A percentile compares a stretch with the other conserved stretches of the same genome.
phyloP scores from a whole-genome alignment of 768 basidiomycete species.

The Lentinus brumalis region DNA sequence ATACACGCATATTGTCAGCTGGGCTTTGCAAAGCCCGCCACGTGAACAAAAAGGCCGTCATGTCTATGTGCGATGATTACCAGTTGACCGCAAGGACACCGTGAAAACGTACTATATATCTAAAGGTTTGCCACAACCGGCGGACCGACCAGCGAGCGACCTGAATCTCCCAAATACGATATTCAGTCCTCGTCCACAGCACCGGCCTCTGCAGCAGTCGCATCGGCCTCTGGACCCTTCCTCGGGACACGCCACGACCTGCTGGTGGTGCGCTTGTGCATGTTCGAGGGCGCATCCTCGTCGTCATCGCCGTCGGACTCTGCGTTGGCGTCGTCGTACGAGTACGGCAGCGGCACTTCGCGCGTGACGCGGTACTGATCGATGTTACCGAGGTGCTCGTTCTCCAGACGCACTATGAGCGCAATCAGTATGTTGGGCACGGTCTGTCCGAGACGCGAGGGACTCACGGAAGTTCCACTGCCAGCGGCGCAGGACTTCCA shows the following conservation, averaged over 20 bases:
- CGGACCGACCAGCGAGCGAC: no score
- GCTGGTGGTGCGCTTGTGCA: conserved; percentile 18
- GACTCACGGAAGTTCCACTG: conserved; percentile 92
- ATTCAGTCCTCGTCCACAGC: neutral
- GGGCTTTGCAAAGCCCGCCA: no score
- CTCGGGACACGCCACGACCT: conserved; percentile 13
- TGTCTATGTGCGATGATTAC: no score
- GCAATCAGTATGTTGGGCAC: neutral
- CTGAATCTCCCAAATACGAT: no score
- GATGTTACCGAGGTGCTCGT: conserved; percentile 91
- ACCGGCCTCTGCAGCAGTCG: neutral
- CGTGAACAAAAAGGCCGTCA: no score
- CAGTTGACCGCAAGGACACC: no score
- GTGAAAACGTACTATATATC: no score
- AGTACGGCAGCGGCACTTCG: conserved; percentile 84
- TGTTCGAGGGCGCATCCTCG: conserved; percentile 33
- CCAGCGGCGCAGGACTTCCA: conserved; percentile 80
- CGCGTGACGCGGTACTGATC: conserved; percentile 89
- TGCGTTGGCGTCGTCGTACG: conserved; percentile 44
- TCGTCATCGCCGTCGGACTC: conserved; percentile 50
- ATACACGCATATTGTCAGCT: no score
- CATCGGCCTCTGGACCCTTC: neutral
- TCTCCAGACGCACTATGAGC: conserved; percentile 72
- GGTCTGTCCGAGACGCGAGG: conserved; percentile 43
- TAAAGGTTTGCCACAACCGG: no score